phyloP scores from a whole-genome alignment of 176 grass and related monocot genomes.

The Otatea glauca region DNA sequence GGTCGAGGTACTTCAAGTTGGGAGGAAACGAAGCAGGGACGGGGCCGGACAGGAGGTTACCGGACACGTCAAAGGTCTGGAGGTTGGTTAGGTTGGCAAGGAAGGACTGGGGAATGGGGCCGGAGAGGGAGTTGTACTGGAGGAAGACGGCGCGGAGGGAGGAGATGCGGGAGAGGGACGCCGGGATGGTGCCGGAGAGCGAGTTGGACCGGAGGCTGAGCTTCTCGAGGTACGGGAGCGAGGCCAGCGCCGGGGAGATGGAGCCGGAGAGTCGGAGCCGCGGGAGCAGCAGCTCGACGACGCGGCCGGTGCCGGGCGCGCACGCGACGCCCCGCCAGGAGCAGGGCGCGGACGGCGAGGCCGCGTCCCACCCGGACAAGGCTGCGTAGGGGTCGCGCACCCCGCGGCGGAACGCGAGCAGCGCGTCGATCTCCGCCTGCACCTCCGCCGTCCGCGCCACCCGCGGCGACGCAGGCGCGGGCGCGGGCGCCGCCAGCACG shows the following conservation, averaged over 20 bases:
- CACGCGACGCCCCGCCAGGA: conserved; percentile 86
- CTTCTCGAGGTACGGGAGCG: conserved; percentile 65
- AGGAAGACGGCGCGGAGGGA: conserved; percentile 74
- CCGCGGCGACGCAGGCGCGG: conserved; percentile 19
- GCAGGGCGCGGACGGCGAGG: conserved; percentile 67
- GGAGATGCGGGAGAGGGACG: conserved; percentile 57
- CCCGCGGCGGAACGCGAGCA: conserved; percentile 61
- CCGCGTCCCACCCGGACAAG: conserved; percentile 65
- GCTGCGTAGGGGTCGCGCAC: conserved; percentile 69
- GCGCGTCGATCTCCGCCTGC: conserved; percentile 71
- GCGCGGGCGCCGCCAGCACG: not conserved
- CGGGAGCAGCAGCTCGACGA: conserved; percentile 85
- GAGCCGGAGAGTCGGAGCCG: conserved; percentile 71
- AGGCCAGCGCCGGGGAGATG: conserved; percentile 63
- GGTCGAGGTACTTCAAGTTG: conserved; percentile 69
- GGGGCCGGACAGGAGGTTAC: conserved; percentile 72
- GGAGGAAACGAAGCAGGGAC: conserved; percentile 62
- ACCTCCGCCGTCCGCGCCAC: conserved; percentile 52
- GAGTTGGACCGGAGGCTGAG: conserved; percentile 90
- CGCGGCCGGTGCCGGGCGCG: conserved; percentile 39
- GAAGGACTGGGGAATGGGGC: conserved; percentile 58
- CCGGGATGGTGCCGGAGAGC: conserved; percentile 69
- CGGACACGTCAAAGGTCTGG: conserved; percentile 71
- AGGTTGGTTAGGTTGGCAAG: conserved; percentile 82
- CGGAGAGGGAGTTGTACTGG: conserved; percentile 83